Percentiles rank a stretch among this genome's conserved stretches.
phyloP scores from a whole-genome alignment of 352 stramenopile genomes.

The Globisporangium apiculatum region DNA sequence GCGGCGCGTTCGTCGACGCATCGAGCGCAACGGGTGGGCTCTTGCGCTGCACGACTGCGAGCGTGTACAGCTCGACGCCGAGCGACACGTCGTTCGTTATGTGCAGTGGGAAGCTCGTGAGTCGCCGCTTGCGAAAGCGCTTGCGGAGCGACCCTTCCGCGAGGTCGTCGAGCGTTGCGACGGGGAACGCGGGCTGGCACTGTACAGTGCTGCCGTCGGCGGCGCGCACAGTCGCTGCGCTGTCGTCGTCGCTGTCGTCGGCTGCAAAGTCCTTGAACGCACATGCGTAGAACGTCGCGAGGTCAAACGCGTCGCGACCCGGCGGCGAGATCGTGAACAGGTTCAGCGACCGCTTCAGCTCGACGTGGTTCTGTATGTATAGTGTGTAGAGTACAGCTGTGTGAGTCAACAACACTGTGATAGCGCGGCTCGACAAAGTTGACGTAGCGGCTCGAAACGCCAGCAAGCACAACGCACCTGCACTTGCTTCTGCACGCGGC shows the following conservation, averaged over 20 bases:
- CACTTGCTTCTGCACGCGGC: conserved; percentile 67
- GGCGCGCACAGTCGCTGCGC: conserved; percentile 14
- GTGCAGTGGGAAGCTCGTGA: conserved; percentile 57
- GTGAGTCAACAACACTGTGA: no score
- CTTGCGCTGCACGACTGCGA: conserved; percentile 56
- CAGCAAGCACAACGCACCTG: conserved; percentile 23
- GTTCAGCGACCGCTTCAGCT: conserved; percentile 68
- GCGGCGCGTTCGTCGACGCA: conserved; percentile 60
- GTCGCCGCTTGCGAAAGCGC: conserved; percentile 65
- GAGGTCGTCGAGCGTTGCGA: conserved; percentile 67
- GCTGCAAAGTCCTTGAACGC: conserved; percentile 60
- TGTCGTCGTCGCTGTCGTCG: conserved; percentile 14
- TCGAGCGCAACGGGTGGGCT: conserved; percentile 53
- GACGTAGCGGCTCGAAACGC: background rate
- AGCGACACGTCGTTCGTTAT: conserved; percentile 74
- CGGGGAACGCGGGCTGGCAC: conserved; percentile 63
- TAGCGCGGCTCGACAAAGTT: no score
- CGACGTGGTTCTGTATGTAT: conserved; percentile 52
- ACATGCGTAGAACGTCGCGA: conserved; percentile 53
- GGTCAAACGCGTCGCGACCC: conserved; percentile 41
- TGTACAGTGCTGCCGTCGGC: conserved; percentile 11
- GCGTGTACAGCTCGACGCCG: conserved; percentile 67
- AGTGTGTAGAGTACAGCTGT: background rate
- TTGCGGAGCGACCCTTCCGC: conserved; percentile 76
- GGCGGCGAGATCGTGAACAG: conserved; percentile 72